phyloP scores from a whole-genome alignment of 306 rosid genomes.

The Gynostemma pentaphyllum region DNA sequence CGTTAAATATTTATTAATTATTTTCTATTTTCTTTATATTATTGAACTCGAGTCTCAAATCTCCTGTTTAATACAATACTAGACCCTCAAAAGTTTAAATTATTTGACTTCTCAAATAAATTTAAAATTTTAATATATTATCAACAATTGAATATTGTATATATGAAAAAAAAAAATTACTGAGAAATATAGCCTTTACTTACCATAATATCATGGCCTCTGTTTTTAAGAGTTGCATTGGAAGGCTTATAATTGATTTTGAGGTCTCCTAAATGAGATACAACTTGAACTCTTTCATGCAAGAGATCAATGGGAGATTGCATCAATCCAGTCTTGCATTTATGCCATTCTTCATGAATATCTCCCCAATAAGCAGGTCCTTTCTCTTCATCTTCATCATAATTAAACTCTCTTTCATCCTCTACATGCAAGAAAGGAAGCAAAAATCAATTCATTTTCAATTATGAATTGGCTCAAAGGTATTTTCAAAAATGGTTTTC shows the following conservation, averaged over 20 bases:
- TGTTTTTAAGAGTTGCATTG: slow-evolving; percentile 51
- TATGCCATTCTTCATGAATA: slow-evolving; percentile 38
- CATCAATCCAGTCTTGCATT: slow-evolving; percentile 42
- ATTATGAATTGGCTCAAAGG: no score
- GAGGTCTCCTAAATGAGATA: slow-evolving; percentile 23
- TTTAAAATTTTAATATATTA: no score
- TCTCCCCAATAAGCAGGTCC: slow-evolving; percentile 67
- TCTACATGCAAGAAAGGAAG: slow-evolving; percentile 20
- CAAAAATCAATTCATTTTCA: background rate
- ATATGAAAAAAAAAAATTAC: no score
- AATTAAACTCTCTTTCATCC: slow-evolving; percentile 39
- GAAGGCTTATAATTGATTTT: slow-evolving; percentile 27
- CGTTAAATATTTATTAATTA: no score
- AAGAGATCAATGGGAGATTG: slow-evolving; percentile 66
- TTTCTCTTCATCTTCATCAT: slow-evolving; percentile 12
- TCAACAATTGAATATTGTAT: no score
- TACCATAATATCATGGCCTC: slow-evolving; percentile 73
- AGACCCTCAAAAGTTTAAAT: no score
- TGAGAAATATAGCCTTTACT: no score
- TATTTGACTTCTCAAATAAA: no score
- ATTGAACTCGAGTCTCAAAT: no score
- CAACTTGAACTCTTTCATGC: slow-evolving; percentile 26
- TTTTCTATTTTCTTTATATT: no score
- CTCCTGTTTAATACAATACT: no score
- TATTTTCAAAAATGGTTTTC: no score